phyloP scores from a whole-genome alignment of 192 early-diverging fungal genomes.

The Polychytrium aggregatum region DNA sequence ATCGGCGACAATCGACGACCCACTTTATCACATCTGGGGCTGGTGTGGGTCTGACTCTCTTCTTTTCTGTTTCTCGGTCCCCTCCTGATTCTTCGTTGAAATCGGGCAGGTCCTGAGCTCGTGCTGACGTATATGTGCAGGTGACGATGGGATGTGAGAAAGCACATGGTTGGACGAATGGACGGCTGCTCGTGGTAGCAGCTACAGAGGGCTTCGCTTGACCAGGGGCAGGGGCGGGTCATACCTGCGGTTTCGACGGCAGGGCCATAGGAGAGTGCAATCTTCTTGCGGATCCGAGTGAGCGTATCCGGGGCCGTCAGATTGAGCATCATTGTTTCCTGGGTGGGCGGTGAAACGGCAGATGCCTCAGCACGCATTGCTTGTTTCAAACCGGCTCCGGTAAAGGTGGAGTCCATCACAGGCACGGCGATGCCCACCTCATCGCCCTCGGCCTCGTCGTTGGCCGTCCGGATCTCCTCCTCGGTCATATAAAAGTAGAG shows the following conservation, averaged over 20 bases:
- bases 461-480: slow-evolving; percentile 78
- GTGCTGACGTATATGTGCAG: background rate
- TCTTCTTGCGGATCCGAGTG: slow-evolving; percentile 25
- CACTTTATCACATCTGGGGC: too few relatives aligned
- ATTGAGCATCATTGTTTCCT: slow-evolving; percentile 80
- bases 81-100: slow-evolving; percentile 47
- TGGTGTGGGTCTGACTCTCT: too few relatives aligned
- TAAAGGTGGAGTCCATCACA: background rate
- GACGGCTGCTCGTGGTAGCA: too few relatives aligned
- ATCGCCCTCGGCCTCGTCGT: slow-evolving; percentile 68
- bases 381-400: background rate
- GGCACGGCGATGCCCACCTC: slow-evolving; percentile 36
- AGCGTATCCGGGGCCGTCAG: slow-evolving; percentile 67
- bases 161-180: too few relatives aligned
- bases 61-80: too few relatives aligned
- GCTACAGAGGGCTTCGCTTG: too few relatives aligned
- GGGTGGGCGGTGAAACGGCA: too few relatives aligned
- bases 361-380: too few relatives aligned
- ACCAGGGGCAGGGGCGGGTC: background rate
- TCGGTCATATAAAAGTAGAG: slow-evolving; percentile 66
- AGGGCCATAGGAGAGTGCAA: slow-evolving; percentile 12
- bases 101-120: background rate
- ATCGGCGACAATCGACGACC: too few relatives aligned
- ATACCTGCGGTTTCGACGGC: slow-evolving; percentile 6
- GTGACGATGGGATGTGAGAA: background rate